Evolutionary conservation across 805 yeast genomes (phyloP), one percentile per base, ranked within the genome.

Genomic region (Lipomyces kockii): DNA sequence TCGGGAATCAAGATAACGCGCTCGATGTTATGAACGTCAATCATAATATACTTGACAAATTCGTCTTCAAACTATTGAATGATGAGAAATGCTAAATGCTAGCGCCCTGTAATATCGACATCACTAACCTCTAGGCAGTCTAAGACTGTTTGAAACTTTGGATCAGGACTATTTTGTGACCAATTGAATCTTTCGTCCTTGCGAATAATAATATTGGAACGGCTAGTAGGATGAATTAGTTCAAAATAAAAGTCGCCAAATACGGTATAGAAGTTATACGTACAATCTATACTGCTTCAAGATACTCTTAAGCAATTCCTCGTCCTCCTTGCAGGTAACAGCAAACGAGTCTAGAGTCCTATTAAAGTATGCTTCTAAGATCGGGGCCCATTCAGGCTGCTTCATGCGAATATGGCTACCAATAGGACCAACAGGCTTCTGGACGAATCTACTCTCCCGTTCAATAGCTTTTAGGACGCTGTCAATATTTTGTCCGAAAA

Each of bases 341-440:
- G 90, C 81, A 77, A 91, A 92, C 0, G 91, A 81, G 52, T 83
- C 86, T 8, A 90, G 76, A 0, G 85, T 77, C 9, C 79, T 77
- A 1, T 82, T 82, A 37, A 92, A 75, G 0, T 81, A 74, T 0
- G 85, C 77, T 72, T 91, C 96, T 6, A 93, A 75, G 3, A 89
- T 77, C 29, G 83, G 83, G 4, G 83, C 78, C 92, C 92, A 93
- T 35, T 80, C 76, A 25, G 81, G 78, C 72, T 78, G 85, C 8
- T 86, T 89, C 14, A 94, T 80, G 3, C 84, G 80, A 2, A 92
- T 80, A 67, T 79, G 79, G 2, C 81, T 71, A 0, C 97, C 97
- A 1, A 94, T 70, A 0, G 99, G 99, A 0, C 98, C 98, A 20
- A 89, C 77, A 0, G 97, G 97, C 46, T 74, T 74, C 1, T 76